Percentiles rank a stretch among this genome's conserved stretches.
Conservation (phyloP, 2,329 filamentous ascomycete genomes). For the Neonectria coccinea region DNA sequence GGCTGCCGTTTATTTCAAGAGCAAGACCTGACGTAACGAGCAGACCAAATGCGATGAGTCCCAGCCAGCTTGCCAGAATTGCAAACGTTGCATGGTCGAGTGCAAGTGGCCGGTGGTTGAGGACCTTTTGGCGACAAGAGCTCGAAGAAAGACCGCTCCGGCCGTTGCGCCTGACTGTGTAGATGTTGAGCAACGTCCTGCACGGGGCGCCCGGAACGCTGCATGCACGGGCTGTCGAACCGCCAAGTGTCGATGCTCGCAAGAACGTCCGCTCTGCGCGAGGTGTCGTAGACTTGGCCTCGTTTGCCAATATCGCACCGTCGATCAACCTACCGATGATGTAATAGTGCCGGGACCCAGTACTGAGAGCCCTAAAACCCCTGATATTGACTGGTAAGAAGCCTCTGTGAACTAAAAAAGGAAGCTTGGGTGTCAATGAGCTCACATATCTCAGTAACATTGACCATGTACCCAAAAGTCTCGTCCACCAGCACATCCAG, state of each 20-base stretch:
- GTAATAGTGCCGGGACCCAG: background rate
- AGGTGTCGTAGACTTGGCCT: background rate
- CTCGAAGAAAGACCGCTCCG: conserved; percentile 2
- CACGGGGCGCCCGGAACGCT: background rate
- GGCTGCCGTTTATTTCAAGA: background rate
- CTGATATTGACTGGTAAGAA: background rate
- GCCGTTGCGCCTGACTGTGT: background rate
- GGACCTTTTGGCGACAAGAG: conserved; percentile 4
- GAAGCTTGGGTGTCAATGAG: too few species aligned
- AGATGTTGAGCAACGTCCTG: background rate
- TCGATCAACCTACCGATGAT: background rate
- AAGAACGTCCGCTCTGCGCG: conserved; percentile 5
- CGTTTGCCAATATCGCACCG: conserved; percentile 2
- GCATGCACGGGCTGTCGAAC: background rate
- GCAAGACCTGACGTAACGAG: background rate
- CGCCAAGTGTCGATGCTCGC: background rate
- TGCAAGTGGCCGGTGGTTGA: conserved; percentile 21
- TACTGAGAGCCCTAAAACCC: too few species aligned
- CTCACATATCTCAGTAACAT: background rate
- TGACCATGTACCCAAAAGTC: conserved; percentile 1
- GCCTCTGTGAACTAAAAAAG: too few species aligned
- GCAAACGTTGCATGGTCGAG: conserved; percentile 13
- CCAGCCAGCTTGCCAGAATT: conserved; percentile 15
- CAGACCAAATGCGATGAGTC: conserved; percentile 22
- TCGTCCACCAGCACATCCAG: conserved; percentile 14